A percentile compares a stretch with the other conserved stretches of the same genome.
phyloP scores from a whole-genome alignment of 2,329 filamentous ascomycete genomes.

The Ceratocystis alfenasii region DNA sequence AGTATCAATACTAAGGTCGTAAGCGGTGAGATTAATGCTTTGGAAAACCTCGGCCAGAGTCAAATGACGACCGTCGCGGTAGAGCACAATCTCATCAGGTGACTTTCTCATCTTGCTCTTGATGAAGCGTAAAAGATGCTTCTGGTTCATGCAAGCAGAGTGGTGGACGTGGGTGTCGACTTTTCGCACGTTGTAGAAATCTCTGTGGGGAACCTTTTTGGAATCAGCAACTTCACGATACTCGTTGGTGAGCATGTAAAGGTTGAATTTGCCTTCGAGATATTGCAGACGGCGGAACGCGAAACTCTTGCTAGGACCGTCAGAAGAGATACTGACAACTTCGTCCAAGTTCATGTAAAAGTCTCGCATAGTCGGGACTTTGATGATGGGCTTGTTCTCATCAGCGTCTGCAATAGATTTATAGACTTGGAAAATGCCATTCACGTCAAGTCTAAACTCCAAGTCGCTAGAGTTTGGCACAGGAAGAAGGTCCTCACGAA shows the following conservation, averaged over 20 bases:
- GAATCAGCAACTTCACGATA: conserved; percentile 97
- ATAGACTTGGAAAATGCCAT: conserved; percentile 87
- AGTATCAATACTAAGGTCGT: conserved; percentile 95
- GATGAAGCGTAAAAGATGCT: conserved; percentile 94
- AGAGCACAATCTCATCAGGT: conserved; percentile 85
- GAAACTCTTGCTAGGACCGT: conserved; percentile 93
- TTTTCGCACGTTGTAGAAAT: conserved; percentile 98
- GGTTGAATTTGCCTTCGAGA: conserved; percentile 90
- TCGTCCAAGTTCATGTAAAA: conserved; percentile 92
- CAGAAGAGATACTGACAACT: conserved; percentile 78
- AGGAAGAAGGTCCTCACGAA: conserved; percentile 64
- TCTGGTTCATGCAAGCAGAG: conserved; percentile 99
- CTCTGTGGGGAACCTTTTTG: conserved; percentile 92
- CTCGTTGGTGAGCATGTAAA: conserved; percentile 86
- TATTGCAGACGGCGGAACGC: conserved; percentile 91
- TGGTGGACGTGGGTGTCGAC: conserved; percentile 99
- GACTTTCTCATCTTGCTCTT: conserved; percentile 99
- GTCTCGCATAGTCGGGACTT: conserved; percentile 84
- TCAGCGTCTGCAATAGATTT: conserved; percentile 49
- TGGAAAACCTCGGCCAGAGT: conserved; percentile 90
- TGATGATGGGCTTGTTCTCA: conserved; percentile 56
- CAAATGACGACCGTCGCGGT: conserved; percentile 80
- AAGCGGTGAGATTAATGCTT: conserved; percentile 92
- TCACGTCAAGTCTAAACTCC: conserved; percentile 67
- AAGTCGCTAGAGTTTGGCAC: conserved; percentile 59